Evolutionary conservation across 257 asterid genomes (phyloP), one percentile per base, ranked within the genome.

Genomic region (Fraxinus americana): DNA sequence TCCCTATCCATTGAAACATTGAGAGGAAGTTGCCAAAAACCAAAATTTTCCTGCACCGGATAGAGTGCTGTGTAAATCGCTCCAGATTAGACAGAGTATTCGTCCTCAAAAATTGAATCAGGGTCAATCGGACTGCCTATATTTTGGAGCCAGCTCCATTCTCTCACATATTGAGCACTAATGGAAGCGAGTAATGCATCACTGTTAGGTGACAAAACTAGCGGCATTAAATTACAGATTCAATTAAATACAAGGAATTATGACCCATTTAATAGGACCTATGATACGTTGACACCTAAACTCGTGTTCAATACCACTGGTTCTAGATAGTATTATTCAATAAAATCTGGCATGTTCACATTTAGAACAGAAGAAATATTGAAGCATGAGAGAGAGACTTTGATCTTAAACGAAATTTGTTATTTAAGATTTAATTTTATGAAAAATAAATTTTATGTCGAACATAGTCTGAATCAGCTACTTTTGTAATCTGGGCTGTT

Each of bases 401-500:
- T 39, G 14, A 41, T 41, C 48, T 41, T 41, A 41, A 10, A 41
- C 48, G 16, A 34, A 54, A 19, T 54, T 54, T 54, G 8, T 50
- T 50, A 50, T 14, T 14, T 50, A 16, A 16, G 17, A 50, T 54
- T 6, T 54, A 4, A 23, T 8, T 25, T 10, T 25, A 25, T 12
- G 14, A 63, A 63, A 25, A 63, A 9, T 2, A 9, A 63, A 21
- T 29, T 41, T 67, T 43, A n/a, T 32, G 8, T 52, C 6, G 34
- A 48, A 11, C 38, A 34, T 67, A 48, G 19, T 16, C 36, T 29
- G 69, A 66, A 63, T 38, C 34, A 66, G 27, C 72, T 36, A 14
- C 67, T 74, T 50, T n/a, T 75, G 67, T 77, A 67, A 32, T 80
- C 66, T 76, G 79, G 19, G 71, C 75, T 65, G 70, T 77, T 86